Evolutionary conservation across 345 rosid genomes (phyloP), one percentile per base, ranked within the genome.

Genomic region (Salix purpurea): DNA sequence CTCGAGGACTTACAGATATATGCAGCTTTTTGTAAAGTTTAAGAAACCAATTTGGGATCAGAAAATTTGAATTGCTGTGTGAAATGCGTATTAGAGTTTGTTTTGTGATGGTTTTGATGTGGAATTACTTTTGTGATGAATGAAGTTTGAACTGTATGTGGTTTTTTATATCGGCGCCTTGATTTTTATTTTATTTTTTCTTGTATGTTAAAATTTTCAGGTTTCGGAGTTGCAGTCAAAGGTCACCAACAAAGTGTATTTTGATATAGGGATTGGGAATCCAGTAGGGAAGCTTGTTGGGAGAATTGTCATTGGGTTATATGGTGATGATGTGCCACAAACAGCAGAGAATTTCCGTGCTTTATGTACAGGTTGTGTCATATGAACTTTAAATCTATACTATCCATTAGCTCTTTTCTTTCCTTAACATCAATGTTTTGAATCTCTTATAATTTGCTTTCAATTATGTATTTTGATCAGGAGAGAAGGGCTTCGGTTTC

Each of bases 401-500:
- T 44, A 39, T 70, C 61, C 8, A 2, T 28, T 14, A 28, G 16
- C 19, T 68, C 50, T 16, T 39, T 65, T 34, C 34, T 21, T 39
- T 28, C 39, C 5, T 32, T 30, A 39, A 34, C 18, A 62, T 32
- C 44, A 6, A 42, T 8, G 74, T 48, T 36, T 73, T 8, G 72
- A 52, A 40, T 73, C 13, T 39, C 5, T 76, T 26, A 1, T 34
- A 42, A 71, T 81, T 28, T 26, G 34, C 50, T 56, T 56, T 73
- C 26, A 39, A 28, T 52, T 42, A 4, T 70, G 75, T 40, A 62
- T 82, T 42, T 79, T 76, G 62, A 65, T 81, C 73, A 96, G 98
- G 99, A 70, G 99, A 96, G 79, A 96, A 92, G 77, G 97, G 99
- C n/a, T 96, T 94, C 67, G 98, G 99, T 5, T 96, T 83, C 85